Evolutionary conservation across 441 rosid species (phyloP), one percentile per base, ranked within the genome.

Genomic region (Adansonia madagascariensis): DNA sequence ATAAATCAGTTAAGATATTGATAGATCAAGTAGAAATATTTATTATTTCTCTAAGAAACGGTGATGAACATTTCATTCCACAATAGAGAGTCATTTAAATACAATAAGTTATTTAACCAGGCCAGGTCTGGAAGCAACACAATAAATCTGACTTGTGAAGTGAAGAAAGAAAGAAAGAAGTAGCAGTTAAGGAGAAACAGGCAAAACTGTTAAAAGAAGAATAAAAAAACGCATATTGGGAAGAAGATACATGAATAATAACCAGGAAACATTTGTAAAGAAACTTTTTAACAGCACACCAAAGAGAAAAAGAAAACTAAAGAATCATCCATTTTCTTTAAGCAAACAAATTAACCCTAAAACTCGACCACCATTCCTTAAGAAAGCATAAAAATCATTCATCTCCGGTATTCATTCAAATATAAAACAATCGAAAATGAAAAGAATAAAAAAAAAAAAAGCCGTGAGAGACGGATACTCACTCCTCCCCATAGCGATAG

Each of bases 401-500:
- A 63, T 35, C 17, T 63, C 47, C 20, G 39, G 47, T 35, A 63
- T 7, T 35, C n/a, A 35, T 63, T 39, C 22, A 63, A 63, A 35
- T 12, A 22, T 3, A 35, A 10, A n/a, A 49, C 44, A 57, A 17
- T 57, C 12, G 24, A 9, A 8, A 17, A 18, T 8, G 22, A 57
- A 4, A 57, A 57, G 18, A 7, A 57, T 7, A 15, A 52, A 52
- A 52, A n/a, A n/a, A 4, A n/a, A 6, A 55, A 55, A n/a, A 55
- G 6, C 18, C 61, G 6, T 6, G 62, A 59, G 60, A 70, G 20
- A 6, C 52, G 39, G 44, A 35, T 24, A 72, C 93, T 85, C 75
- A 90, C 94, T 87, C 71, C 94, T 85, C 35, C 94, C 94, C 94
- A 90, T 90, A 80, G 82, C 88, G 69, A 27, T 72, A n/a, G 55